phyloP scores from a whole-genome alignment of 2,329 filamentous ascomycete species.

The Aspergillus thermomutatus region DNA sequence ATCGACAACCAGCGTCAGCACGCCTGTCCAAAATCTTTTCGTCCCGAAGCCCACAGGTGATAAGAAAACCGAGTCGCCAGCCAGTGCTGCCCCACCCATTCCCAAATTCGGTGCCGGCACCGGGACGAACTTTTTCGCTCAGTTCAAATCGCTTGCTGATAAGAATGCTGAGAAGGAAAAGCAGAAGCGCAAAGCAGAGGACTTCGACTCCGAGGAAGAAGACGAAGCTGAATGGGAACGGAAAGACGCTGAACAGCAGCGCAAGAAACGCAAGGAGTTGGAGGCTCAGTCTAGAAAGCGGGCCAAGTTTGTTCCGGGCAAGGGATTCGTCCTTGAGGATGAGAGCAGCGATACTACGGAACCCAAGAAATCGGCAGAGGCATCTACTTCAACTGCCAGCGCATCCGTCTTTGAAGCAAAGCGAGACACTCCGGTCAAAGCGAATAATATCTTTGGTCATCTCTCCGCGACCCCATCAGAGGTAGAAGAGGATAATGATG shows the following conservation, averaged over 20 bases:
- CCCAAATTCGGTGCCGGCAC: constrained; percentile 34
- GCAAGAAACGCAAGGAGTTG: constrained; percentile 43
- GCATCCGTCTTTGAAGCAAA: constrained; percentile 30
- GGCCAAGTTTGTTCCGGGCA: constrained; percentile 28
- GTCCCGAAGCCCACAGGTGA: constrained; percentile 17
- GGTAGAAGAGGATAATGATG: constrained; percentile 23
- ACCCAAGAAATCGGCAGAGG: constrained; percentile 16
- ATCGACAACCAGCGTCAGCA: constrained; percentile 1
- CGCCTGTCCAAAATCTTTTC: constrained; percentile 18
- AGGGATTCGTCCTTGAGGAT: constrained; percentile 33
- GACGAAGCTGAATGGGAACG: constrained; percentile 49
- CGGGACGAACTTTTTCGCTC: constrained; percentile 37
- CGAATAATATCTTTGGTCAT: constrained; percentile 38
- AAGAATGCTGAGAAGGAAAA: constrained; percentile 43
- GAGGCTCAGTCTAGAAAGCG: constrained; percentile 35
- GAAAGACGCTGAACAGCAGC: constrained; percentile 44
- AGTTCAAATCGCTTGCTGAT: constrained; percentile 41
- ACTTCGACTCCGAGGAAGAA: constrained; percentile 52
- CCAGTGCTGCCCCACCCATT: constrained; percentile 17
- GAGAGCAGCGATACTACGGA: constrained; percentile 17
- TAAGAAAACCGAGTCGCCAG: constrained; percentile 4
- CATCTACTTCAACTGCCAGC: constrained; percentile 8
- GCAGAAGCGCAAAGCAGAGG: constrained; percentile 48
- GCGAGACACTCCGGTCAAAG: constrained; percentile 23
- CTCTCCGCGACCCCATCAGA: constrained; percentile 30